Base-by-base conservation (phyloP, 345 rosid genomes). In the Stellera chamaejasme region DNA sequence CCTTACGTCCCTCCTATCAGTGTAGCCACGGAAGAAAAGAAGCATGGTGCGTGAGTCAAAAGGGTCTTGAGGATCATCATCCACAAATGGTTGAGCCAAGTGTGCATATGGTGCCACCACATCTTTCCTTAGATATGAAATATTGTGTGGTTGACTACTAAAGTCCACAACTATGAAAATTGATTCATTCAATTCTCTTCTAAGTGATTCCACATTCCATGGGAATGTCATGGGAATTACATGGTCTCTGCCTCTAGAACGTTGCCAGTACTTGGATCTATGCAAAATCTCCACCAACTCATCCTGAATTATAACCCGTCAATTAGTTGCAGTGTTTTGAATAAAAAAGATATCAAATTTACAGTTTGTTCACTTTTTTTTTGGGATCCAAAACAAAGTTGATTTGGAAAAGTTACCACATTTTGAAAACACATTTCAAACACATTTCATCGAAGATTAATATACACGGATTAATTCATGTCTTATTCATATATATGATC, bases 211-310 rank as follows among this genome's bases (percentile, higher is more conserved):
- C 69, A 93, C 84, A 58, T 97, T 97, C 72, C 89, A 89, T 15
- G 99, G 99, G 78, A 89, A 97, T 61, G 96, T 87, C 96, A 89
- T 86, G 26, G 96, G 91, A 80, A 93, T 82, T 63, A 93, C 88
- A 62, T 93, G 99, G 76, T 93, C 99, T 75, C 82, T 87, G 32
- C 99, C 97, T 59, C 80, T 79, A 61, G 99, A 93, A 56, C 84
- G 83, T 74, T 89, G 87, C 95, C 95, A 93, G 66, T 87, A 79
- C 66, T 81, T 75, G 1, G 99, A 89, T 14, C 69, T 67, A 60
- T 47, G 69, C 79, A 93, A 60, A 59, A 79, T 4, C 5, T 32
- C 39, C 5, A 32, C 5, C 5, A 32, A 32, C 5, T 32, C 39
- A 32, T 5, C 39, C 39, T 32, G 39, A 32, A 32, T 7, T 3